Percentiles rank a stretch among this genome's conserved stretches.
Evolutionary conservation across 2,329 filamentous ascomycete genomes (phyloP).

Genomic region (Delphinella strobiligena): DNA sequence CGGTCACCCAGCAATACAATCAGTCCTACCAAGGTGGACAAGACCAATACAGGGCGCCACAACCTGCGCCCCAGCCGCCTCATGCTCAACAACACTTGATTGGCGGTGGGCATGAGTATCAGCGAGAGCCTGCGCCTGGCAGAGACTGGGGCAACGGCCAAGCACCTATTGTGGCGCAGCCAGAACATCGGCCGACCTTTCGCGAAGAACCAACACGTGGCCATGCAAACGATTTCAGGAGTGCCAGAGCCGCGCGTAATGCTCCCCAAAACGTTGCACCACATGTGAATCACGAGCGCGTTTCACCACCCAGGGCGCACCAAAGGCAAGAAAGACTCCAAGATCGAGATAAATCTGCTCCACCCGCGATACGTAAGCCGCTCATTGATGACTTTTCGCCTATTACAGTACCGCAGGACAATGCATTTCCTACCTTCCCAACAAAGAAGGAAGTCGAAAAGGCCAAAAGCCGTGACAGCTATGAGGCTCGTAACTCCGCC

Average conservation of each 20-base stretch:
- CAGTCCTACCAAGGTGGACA: constrained; percentile 7
- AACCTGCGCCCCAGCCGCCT: constrained; percentile 1
- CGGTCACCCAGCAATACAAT: constrained; percentile 8
- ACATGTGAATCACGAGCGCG: constrained; percentile 6
- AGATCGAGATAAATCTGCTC: background rate
- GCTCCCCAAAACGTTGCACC: too few species aligned
- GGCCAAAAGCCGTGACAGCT: background rate
- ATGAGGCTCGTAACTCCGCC: too few species aligned
- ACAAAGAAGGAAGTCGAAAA: constrained; percentile 15
- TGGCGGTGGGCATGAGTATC: too few species aligned
- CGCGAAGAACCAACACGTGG: too few species aligned
- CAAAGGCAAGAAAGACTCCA: constrained; percentile 1
- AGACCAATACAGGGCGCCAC: background rate
- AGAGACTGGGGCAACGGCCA: too few species aligned
- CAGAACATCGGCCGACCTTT: too few species aligned
- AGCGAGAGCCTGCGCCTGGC: too few species aligned
- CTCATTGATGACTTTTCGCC: constrained; percentile 17
- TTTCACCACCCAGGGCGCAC: too few species aligned
- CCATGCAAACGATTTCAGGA: too few species aligned
- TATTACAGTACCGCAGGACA: constrained; percentile 26
- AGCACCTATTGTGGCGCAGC: too few species aligned
- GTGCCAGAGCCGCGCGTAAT: too few species aligned
- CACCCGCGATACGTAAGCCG: constrained; percentile 11
- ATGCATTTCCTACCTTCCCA: constrained; percentile 37
- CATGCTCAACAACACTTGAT: too few species aligned